Percentiles rank a stretch among this genome's conserved stretches.
These are phyloP conservation scores for Nicotiana obtusifolia DNA, from an alignment of 257 asterid species.

Conservation along the genomic window DNA sequence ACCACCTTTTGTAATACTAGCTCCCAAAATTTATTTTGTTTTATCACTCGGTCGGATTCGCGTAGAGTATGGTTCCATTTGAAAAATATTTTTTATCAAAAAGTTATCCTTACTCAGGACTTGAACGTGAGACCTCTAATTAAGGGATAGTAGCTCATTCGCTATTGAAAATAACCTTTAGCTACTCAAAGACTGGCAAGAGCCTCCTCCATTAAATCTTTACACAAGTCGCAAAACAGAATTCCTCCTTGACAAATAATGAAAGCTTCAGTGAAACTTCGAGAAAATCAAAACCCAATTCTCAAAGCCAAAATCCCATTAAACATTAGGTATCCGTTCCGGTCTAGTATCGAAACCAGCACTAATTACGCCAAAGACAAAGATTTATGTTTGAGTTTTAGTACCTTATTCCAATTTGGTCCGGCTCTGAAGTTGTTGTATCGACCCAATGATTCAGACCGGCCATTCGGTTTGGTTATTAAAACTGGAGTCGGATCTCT, in stretches of 20 bases:
- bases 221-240: background rate
- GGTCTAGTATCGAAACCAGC: background rate
- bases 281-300: constrained; percentile 13
- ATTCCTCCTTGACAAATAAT: background rate
- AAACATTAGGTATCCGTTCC: background rate
- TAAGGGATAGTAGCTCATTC: no score
- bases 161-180: background rate
- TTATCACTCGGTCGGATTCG: no score
- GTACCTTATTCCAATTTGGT: background rate
- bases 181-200: background rate
- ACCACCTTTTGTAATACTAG: background rate
- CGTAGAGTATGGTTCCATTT: no score
- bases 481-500: background rate
- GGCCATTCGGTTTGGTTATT: constrained; percentile 4
- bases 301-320: constrained; percentile 9
- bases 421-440: background rate
- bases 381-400: background rate
- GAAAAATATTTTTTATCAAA: no score
- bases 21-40: background rate
- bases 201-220: background rate
- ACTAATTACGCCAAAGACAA: background rate
- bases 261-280: constrained; percentile 10
- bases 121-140: no score
- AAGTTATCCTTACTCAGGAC: no score
- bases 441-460: background rate